A percentile compares a stretch with the other conserved stretches of the same genome.
Conservation (phyloP, 2,329 filamentous ascomycete genomes). For the Scorias spongiosa region DNA sequence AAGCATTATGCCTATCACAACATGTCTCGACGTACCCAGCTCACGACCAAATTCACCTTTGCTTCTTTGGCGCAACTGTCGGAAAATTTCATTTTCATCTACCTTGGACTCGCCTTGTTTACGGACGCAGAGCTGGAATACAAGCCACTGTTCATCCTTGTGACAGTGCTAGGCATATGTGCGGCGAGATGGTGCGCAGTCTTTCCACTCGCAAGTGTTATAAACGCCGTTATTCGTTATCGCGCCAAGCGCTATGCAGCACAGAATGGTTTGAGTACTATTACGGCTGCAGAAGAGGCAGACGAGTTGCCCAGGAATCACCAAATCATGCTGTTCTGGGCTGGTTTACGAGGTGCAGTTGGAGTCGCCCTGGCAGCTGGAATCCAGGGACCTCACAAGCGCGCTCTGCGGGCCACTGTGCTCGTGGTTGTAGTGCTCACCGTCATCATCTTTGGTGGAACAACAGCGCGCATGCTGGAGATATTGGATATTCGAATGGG, state of each 20-base stretch:
- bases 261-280: not conserved
- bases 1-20: slow-evolving; percentile 99
- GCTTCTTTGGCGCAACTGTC: slow-evolving; percentile 87
- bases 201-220: slow-evolving; percentile 74
- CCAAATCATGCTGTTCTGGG: slow-evolving; percentile 99
- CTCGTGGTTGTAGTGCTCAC: slow-evolving; percentile 92
- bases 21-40: slow-evolving; percentile 93
- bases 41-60: slow-evolving; percentile 96
- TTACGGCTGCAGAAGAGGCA: slow-evolving; percentile 54
- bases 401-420: slow-evolving; percentile 82
- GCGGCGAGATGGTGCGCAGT: slow-evolving; percentile 85
- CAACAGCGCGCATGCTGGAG: slow-evolving; percentile 92
- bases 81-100: slow-evolving; percentile 99
- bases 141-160: slow-evolving; percentile 87
- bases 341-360: slow-evolving; percentile 84
- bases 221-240: slow-evolving; percentile 88
- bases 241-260: slow-evolving; percentile 45
- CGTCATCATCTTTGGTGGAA: slow-evolving; percentile 97
- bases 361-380: slow-evolving; percentile 88
- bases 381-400: slow-evolving; percentile 60
- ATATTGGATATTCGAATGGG: slow-evolving; percentile 93
- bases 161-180: slow-evolving; percentile 83
- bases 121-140: slow-evolving; percentile 79
- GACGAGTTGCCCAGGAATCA: slow-evolving; percentile 91
- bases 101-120: slow-evolving; percentile 85